Percentiles rank a stretch among this genome's conserved stretches.
These are phyloP conservation scores for Candida montana DNA, from an alignment of 805 yeast species.

Conservation along the genomic window DNA sequence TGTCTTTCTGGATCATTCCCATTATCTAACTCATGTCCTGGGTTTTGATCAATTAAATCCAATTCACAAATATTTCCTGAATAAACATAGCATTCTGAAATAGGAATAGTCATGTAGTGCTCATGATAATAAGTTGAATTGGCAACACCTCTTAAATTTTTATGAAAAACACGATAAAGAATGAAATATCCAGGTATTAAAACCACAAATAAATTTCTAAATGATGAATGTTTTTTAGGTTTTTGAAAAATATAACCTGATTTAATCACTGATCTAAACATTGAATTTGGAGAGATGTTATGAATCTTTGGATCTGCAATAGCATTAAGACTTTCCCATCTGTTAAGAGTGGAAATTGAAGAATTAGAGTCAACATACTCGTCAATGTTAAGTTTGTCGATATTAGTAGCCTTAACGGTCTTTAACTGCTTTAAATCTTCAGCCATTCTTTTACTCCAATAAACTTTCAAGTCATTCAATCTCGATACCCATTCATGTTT, in stretches of 20 bases:
- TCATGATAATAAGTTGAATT: slow-evolving; percentile 45
- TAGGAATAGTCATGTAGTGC: slow-evolving; percentile 53
- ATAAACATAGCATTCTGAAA: slow-evolving; percentile 67
- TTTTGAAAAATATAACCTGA: slow-evolving; percentile 70
- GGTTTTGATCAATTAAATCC: slow-evolving; percentile 40
- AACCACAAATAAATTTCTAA: slow-evolving; percentile 54
- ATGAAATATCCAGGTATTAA: slow-evolving; percentile 67
- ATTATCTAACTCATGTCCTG: slow-evolving; percentile 41
- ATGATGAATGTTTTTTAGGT: slow-evolving; percentile 60
- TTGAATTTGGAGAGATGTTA: slow-evolving; percentile 52
- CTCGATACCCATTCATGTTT: slow-evolving; percentile 66
- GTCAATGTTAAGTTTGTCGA: slow-evolving; percentile 40
- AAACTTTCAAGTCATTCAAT: slow-evolving; percentile 38
- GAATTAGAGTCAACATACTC: slow-evolving; percentile 55
- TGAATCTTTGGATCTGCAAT: slow-evolving; percentile 47
- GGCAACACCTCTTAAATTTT: slow-evolving; percentile 42
- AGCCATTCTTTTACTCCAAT: slow-evolving; percentile 51
- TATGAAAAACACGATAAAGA: slow-evolving; percentile 45
- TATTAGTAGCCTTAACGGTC: slow-evolving; percentile 39
- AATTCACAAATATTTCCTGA: slow-evolving; percentile 58
- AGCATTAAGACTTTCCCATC: slow-evolving; percentile 50
- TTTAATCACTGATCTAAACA: slow-evolving; percentile 53
- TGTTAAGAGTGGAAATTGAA: slow-evolving; percentile 37
- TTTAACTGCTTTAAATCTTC: slow-evolving; percentile 37
- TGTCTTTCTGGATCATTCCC: slow-evolving; percentile 45